phyloP scores from a whole-genome alignment of 352 stramenopile species.

The Phytopythium sindhum region DNA sequence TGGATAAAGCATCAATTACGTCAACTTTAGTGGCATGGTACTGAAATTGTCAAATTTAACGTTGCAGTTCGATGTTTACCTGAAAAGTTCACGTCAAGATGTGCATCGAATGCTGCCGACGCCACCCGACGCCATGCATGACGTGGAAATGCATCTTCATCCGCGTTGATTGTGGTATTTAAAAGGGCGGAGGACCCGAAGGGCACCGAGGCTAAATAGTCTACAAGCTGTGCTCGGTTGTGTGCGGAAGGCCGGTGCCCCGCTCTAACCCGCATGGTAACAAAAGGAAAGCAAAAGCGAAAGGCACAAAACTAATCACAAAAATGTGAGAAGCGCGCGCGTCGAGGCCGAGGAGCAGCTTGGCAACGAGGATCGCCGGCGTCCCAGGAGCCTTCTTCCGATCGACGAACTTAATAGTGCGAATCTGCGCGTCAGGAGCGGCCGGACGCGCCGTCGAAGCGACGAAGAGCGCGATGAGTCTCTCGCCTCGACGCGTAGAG shows the following conservation, averaged over 20 bases:
- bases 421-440: not conserved
- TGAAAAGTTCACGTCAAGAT: not conserved
- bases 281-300: not conserved
- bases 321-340: not conserved
- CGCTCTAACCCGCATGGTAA: not conserved
- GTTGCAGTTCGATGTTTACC: not conserved
- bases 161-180: conserved; percentile 2
- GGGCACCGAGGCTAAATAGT: conserved; percentile 10
- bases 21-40: not conserved
- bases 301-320: not conserved
- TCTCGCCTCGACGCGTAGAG: conserved; percentile 1
- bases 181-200: not conserved
- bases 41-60: not conserved
- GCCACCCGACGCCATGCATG: not conserved
- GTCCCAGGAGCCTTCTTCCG: not conserved
- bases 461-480: conserved; percentile 1
- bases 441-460: not conserved
- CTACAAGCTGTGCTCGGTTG: conserved; percentile 7
- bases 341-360: not conserved
- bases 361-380: not conserved
- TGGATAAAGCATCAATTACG: not conserved
- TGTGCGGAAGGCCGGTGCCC: not conserved
- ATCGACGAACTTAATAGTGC: not conserved
- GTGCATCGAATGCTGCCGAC: not conserved
- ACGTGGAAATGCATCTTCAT: not conserved